These are phyloP conservation scores for Epichloe hybrida DNA, from an alignment of 2,329 filamentous ascomycete species.

Conservation along the genomic window DNA sequence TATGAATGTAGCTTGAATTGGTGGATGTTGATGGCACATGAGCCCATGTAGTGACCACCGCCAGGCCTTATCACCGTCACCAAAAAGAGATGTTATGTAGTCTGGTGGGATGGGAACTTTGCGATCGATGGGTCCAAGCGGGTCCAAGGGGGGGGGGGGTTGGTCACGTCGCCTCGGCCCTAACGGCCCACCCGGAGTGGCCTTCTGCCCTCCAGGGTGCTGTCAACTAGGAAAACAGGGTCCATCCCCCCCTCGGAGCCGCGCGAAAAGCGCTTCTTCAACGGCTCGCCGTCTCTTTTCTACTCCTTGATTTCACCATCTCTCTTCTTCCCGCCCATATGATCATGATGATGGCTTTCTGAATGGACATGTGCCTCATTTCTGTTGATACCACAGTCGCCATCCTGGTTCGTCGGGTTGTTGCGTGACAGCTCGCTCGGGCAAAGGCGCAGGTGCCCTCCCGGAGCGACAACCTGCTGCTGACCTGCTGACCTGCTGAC, in stretches of 20 bases:
- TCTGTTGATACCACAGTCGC: conserved; percentile 1
- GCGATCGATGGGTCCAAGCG: too few species aligned
- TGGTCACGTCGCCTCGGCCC: too few species aligned
- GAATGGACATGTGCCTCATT: conserved; percentile 4
- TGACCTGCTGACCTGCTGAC: conserved; percentile 5
- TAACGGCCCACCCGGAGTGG: too few species aligned
- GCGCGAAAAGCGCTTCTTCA: background rate
- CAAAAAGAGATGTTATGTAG: too few species aligned
- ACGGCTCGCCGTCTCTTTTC: background rate
- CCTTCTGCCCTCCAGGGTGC: too few species aligned
- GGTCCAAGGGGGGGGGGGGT: too few species aligned
- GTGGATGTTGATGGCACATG: too few species aligned
- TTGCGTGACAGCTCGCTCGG: conserved; percentile 1
- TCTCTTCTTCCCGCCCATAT: conserved; percentile 4
- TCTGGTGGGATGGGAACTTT: too few species aligned
- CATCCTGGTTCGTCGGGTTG: background rate
- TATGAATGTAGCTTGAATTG: background rate
- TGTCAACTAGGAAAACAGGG: too few species aligned
- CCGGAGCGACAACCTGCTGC: background rate
- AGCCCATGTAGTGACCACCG: too few species aligned
- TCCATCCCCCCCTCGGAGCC: too few species aligned
- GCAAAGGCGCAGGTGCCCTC: conserved; percentile 1
- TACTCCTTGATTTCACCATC: background rate
- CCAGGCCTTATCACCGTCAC: too few species aligned
- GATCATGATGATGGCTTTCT: conserved; percentile 4